phyloP scores from a whole-genome alignment of 2,329 filamentous ascomycete species.

The Chrysoporthe austroafricana region DNA sequence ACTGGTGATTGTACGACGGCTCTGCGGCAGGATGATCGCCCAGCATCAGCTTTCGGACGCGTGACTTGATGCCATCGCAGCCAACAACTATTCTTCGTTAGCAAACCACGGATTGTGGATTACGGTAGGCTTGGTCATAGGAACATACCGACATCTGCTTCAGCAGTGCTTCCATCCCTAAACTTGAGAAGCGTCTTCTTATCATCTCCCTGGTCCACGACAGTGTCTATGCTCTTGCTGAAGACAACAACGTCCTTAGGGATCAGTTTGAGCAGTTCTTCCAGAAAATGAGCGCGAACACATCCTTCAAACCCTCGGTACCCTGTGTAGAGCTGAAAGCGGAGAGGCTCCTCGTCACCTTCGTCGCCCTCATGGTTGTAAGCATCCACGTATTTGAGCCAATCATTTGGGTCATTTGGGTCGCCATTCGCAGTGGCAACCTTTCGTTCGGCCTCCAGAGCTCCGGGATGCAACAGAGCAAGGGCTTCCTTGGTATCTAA shows the following conservation, averaged over 20 bases:
- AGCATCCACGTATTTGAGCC: slow-evolving; percentile 1
- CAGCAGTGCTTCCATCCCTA: slow-evolving; percentile 43
- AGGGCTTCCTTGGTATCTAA: slow-evolving; percentile 55
- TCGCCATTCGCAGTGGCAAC: slow-evolving; percentile 26
- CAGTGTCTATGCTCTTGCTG: slow-evolving; percentile 21
- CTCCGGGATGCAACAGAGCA: slow-evolving; percentile 51
- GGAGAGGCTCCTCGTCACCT: neutral
- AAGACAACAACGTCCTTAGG: slow-evolving; percentile 21
- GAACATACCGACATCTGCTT: slow-evolving; percentile 39
- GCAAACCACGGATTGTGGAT: neutral
- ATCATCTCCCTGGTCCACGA: slow-evolving; percentile 26
- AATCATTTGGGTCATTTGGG: slow-evolving; percentile 2
- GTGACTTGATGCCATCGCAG: slow-evolving; percentile 68
- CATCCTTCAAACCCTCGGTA: slow-evolving; percentile 34
- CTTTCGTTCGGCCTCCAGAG: slow-evolving; percentile 43
- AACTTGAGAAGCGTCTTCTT: slow-evolving; percentile 41
- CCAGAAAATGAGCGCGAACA: slow-evolving; percentile 30
- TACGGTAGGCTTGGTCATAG: neutral
- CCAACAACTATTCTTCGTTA: slow-evolving; percentile 48
- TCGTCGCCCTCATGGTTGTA: slow-evolving; percentile 6
- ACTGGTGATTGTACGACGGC: slow-evolving; percentile 57
- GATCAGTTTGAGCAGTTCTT: slow-evolving; percentile 26
- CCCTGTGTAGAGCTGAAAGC: neutral
- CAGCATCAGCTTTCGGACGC: slow-evolving; percentile 53
- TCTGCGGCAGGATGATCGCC: slow-evolving; percentile 41